These are phyloP conservation scores for Penicillium decumbens DNA, from an alignment of 2,329 filamentous ascomycete genomes.

Conservation along the genomic window DNA sequence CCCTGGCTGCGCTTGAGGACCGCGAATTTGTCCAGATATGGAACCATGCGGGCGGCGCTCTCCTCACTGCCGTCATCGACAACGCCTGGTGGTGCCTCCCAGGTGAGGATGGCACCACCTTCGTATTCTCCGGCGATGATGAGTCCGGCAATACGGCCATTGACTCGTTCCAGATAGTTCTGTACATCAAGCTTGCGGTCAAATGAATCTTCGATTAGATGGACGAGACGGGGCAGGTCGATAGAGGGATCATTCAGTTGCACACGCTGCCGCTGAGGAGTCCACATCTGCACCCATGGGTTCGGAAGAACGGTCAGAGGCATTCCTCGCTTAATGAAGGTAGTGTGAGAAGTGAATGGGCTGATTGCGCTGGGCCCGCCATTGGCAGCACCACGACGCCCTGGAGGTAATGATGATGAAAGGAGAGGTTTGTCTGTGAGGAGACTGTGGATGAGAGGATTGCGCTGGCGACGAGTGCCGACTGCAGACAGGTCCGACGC, in stretches of 20 bases:
- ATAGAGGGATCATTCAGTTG: conserved; percentile 74
- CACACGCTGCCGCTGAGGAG: conserved; percentile 59
- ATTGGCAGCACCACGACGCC: conserved; percentile 50
- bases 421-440: conserved; percentile 90
- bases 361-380: conserved; percentile 26
- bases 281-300: conserved; percentile 62
- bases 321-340: conserved; percentile 86
- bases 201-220: conserved; percentile 93
- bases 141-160: conserved; percentile 75
- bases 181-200: conserved; percentile 74
- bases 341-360: conserved; percentile 55
- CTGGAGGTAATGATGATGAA: conserved; percentile 80
- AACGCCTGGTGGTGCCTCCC: conserved; percentile 70
- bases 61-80: conserved; percentile 52
- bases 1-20: conserved; percentile 85
- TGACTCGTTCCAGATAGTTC: conserved; percentile 77
- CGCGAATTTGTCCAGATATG: conserved; percentile 96
- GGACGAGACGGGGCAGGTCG: conserved; percentile 73
- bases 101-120: conserved; percentile 88
- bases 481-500: conserved; percentile 44
- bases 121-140: conserved; percentile 97
- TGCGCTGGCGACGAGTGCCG: conserved; percentile 60
- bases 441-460: conserved; percentile 91
- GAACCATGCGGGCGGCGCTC: conserved; percentile 63
- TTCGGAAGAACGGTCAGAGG: conserved; percentile 79